Evolutionary conservation across 106 monocot genomes (phyloP).

Genomic region (Dioscorea zingiberensis): DNA sequence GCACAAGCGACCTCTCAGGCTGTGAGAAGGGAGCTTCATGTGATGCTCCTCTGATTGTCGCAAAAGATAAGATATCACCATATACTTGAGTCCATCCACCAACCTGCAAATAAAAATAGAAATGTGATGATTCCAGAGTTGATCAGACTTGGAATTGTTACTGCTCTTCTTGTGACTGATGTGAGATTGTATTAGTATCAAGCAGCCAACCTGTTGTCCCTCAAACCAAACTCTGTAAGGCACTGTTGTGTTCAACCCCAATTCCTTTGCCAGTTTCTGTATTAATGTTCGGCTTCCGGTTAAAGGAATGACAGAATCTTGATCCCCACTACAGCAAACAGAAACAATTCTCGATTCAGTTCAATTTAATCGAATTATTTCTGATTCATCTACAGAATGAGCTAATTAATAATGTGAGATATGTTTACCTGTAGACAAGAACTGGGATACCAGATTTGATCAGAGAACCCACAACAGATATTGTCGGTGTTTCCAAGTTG

Average conservation of each 20-base stretch:
- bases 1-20: constrained; percentile 84
- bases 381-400: too few species aligned
- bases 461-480: constrained; percentile 70
- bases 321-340: constrained; percentile 67
- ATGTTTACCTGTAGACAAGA: constrained; percentile 79
- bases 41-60: constrained; percentile 93
- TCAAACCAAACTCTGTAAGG: constrained; percentile 98
- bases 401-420: not conserved
- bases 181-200: too few species aligned
- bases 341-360: not conserved
- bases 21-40: constrained; percentile 99
- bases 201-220: constrained; percentile 77
- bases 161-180: not conserved
- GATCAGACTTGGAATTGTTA: too few species aligned
- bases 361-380: too few species aligned
- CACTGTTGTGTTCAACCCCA: constrained; percentile 60
- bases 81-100: constrained; percentile 99
- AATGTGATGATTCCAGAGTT: not conserved
- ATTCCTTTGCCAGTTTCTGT: constrained; percentile 59
- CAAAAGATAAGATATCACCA: constrained; percentile 71
- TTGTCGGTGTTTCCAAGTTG: constrained; percentile 90
- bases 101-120: constrained; percentile 33
- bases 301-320: constrained; percentile 93
- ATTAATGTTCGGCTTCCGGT: constrained; percentile 87
- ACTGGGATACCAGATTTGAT: constrained; percentile 73